Conservation (phyloP, 768 basidiomycete genomes). For the Lactifluus hygrophoroides region DNA sequence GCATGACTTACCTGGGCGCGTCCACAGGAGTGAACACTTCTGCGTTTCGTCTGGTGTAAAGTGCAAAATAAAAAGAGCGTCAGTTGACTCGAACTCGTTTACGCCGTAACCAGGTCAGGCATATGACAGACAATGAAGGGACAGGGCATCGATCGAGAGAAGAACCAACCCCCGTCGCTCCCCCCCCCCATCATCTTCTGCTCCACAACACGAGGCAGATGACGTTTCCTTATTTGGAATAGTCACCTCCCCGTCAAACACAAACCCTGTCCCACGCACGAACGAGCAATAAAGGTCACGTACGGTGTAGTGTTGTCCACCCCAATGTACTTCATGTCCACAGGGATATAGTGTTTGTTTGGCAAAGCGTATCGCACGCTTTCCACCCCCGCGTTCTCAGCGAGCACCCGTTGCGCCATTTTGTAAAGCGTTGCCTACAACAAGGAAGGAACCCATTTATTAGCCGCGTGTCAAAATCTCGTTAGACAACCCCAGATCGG, state of each 20-base stretch:
- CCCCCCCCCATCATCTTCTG: slow-evolving; percentile 10
- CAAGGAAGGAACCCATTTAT: background rate
- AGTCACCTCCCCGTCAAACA: slow-evolving; percentile 4
- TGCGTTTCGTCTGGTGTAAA: background rate
- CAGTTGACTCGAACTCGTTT: too few species aligned
- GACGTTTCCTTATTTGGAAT: slow-evolving; percentile 4
- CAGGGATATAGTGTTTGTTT: slow-evolving; percentile 93
- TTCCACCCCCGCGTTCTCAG: slow-evolving; percentile 51
- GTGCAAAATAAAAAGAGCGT: background rate
- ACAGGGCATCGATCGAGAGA: slow-evolving; percentile 13
- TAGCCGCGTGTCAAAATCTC: background rate
- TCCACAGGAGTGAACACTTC: slow-evolving; percentile 84
- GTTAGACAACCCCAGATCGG: background rate
- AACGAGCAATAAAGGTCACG: too few species aligned
- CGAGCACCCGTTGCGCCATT: slow-evolving; percentile 70
- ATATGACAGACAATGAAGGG: background rate
- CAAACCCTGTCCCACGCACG: too few species aligned
- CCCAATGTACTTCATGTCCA: slow-evolving; percentile 68
- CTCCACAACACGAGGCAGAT: slow-evolving; percentile 16
- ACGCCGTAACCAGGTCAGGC: background rate
- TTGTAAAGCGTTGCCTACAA: slow-evolving; percentile 82
- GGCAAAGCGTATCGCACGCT: slow-evolving; percentile 69
- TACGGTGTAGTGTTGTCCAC: slow-evolving; percentile 65
- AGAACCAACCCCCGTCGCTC: slow-evolving; percentile 9
- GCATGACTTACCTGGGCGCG: slow-evolving; percentile 65